Percentiles rank a stretch among this genome's conserved stretches.
Evolutionary conservation across 352 stramenopile genomes (phyloP).

Genomic region (Phytophthora cactorum): DNA sequence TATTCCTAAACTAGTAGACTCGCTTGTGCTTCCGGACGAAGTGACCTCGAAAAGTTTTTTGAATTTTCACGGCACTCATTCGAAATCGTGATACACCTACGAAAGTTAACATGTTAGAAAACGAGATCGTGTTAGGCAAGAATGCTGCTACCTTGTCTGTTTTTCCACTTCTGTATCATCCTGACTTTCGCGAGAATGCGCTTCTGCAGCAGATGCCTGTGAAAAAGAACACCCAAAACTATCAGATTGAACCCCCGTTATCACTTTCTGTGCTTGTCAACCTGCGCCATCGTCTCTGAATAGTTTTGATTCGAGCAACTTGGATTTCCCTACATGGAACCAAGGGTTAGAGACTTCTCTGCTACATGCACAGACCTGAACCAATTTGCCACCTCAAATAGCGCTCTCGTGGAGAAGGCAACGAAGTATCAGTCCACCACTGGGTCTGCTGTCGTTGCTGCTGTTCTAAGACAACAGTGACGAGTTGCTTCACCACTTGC

Average conservation of each 20-base stretch:
- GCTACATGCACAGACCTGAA: too few relatives aligned
- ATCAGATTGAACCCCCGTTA: neutral
- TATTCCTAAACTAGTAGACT: neutral
- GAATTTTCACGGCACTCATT: conserved; percentile 41
- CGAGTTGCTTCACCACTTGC: conserved; percentile 41
- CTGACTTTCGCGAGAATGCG: conserved; percentile 15
- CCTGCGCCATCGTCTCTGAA: conserved; percentile 30
- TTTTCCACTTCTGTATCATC: conserved; percentile 41
- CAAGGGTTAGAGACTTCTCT: neutral
- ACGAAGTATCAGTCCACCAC: neutral
- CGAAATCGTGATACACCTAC: conserved; percentile 38
- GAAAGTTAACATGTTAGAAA: neutral
- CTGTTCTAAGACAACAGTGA: conserved; percentile 12
- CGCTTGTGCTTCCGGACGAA: conserved; percentile 37
- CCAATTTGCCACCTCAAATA: conserved; percentile 36
- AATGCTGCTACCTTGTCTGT: conserved; percentile 23
- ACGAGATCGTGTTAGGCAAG: neutral
- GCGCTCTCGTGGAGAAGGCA: conserved; percentile 29
- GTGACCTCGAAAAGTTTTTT: conserved; percentile 54
- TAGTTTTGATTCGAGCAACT: conserved; percentile 15
- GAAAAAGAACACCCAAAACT: neutral
- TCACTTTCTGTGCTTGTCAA: neutral
- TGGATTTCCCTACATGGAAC: conserved; percentile 13
- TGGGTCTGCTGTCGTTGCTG: neutral
- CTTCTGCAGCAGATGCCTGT: conserved; percentile 22